These are phyloP conservation scores for Setaria italica DNA, from an alignment of 202 grass and related monocot genomes.

Conservation along the genomic window DNA sequence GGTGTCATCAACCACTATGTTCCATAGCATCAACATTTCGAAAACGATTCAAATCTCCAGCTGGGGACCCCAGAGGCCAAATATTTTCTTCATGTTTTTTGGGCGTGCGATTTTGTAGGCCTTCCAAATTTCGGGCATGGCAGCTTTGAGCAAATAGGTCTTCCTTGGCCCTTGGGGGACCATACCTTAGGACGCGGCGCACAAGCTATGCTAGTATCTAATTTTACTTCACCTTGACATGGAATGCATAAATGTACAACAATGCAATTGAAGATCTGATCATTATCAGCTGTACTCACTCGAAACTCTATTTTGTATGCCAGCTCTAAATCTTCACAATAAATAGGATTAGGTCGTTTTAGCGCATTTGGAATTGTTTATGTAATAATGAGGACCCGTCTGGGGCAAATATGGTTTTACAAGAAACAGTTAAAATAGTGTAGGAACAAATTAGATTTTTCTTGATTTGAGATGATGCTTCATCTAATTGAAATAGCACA, in stretches of 20 bases:
- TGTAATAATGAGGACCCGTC: not conserved
- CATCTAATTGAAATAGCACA: not conserved
- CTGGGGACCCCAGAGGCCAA: not conserved
- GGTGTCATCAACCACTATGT: constrained; percentile 42
- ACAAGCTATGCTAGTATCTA: not conserved
- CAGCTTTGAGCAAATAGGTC: not conserved
- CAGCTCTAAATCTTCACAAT: not conserved
- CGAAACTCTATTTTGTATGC: not conserved
- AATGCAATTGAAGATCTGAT: not conserved
- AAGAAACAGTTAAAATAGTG: not conserved
- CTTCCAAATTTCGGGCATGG: constrained; percentile 9
- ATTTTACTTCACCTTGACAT: not conserved
- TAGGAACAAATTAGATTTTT: not conserved
- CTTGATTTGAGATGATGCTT: not conserved
- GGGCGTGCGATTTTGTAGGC: not conserved
- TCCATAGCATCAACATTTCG: constrained; percentile 39
- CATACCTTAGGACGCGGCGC: constrained; percentile 2
- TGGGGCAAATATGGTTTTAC: not conserved
- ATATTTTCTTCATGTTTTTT: constrained; percentile 8
- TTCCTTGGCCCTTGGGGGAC: constrained; percentile 7
- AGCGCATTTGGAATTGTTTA: not conserved
- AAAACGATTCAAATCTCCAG: constrained; percentile 25
- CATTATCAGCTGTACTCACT: not conserved
- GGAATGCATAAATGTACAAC: not conserved
- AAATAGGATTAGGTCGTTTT: not conserved